A percentile compares a stretch with the other conserved stretches of the same genome.
Conservation (phyloP, 2,329 filamentous ascomycete species). For the Diaporthe vaccinii region DNA sequence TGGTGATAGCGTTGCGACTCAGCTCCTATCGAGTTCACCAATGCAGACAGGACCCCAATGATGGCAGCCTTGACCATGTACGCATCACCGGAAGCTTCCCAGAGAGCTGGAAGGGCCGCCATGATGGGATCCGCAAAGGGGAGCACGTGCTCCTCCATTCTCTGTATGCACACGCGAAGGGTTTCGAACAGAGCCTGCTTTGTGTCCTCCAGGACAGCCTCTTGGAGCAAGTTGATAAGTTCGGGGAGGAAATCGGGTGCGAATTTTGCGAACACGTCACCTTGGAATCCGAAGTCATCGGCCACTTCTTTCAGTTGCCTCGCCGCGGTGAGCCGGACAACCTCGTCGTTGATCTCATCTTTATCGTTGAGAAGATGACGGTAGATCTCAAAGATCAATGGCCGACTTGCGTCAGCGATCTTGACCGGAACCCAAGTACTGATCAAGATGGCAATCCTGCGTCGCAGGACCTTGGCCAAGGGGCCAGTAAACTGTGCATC, state of each 20-base stretch:
- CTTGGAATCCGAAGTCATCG: slow-evolving; percentile 86
- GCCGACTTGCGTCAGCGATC: slow-evolving; percentile 75
- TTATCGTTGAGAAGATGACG: slow-evolving; percentile 84
- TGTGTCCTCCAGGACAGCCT: slow-evolving; percentile 86
- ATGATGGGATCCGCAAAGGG: slow-evolving; percentile 85
- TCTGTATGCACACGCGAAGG: slow-evolving; percentile 82
- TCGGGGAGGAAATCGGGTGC: slow-evolving; percentile 79
- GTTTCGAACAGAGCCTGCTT: slow-evolving; percentile 93
- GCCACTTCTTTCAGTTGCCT: slow-evolving; percentile 84
- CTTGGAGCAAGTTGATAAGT: slow-evolving; percentile 82
- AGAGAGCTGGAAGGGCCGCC: slow-evolving; percentile 82
- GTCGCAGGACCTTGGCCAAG: slow-evolving; percentile 84
- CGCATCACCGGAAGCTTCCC: slow-evolving; percentile 84
- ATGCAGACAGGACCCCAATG: slow-evolving; percentile 83
- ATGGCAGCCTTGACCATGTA: slow-evolving; percentile 96
- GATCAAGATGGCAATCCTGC: slow-evolving; percentile 89
- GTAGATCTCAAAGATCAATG: slow-evolving; percentile 89
- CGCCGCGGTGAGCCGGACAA: slow-evolving; percentile 92
- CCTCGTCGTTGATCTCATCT: slow-evolving; percentile 87
- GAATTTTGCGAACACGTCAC: slow-evolving; percentile 81
- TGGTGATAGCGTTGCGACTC: slow-evolving; percentile 83
- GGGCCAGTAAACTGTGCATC: slow-evolving; percentile 78
- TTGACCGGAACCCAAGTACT: slow-evolving; percentile 91
- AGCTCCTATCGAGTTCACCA: slow-evolving; percentile 88
- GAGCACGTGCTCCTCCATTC: slow-evolving; percentile 80